Percentiles rank a stretch among this genome's conserved stretches.
Conservation (phyloP, 1,284 basidiomycete genomes). For the Ceratobasidium sp. region DNA sequence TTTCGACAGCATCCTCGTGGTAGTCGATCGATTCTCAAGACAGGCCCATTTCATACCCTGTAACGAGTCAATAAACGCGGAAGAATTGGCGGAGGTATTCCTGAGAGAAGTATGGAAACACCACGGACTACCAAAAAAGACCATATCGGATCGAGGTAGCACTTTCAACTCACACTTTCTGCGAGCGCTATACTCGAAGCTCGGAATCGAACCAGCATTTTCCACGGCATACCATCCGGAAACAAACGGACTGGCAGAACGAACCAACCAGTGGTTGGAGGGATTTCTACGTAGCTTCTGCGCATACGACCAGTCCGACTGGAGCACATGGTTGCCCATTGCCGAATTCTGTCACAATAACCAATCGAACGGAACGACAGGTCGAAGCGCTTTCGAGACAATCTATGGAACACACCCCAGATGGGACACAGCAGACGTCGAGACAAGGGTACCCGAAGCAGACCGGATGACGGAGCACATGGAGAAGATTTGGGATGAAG, state of each 20-base stretch:
- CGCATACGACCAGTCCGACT: slow-evolving; percentile 36
- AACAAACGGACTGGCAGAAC: slow-evolving; percentile 45
- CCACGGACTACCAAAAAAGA: slow-evolving; percentile 48
- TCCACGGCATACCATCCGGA: slow-evolving; percentile 52
- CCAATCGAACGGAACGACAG: too few species aligned
- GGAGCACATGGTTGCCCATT: slow-evolving; percentile 50
- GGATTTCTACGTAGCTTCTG: slow-evolving; percentile 24
- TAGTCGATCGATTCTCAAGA: slow-evolving; percentile 51
- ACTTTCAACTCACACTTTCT: slow-evolving; percentile 49
- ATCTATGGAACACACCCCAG: background rate
- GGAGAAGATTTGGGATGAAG: background rate
- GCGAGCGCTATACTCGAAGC: slow-evolving; percentile 25
- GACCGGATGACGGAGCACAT: background rate
- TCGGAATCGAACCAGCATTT: slow-evolving; percentile 47
- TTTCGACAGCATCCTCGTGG: slow-evolving; percentile 50
- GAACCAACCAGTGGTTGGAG: slow-evolving; percentile 42
- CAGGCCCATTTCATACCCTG: slow-evolving; percentile 50
- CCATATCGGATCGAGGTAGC: slow-evolving; percentile 49
- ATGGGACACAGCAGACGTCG: background rate
- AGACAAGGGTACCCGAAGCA: background rate
- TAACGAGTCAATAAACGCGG: slow-evolving; percentile 42
- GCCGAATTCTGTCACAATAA: slow-evolving; percentile 50
- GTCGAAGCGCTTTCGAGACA: background rate
- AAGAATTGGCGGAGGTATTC: slow-evolving; percentile 45
- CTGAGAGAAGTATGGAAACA: slow-evolving; percentile 47